Percentiles rank a stretch among this genome's conserved stretches.
phyloP scores from a whole-genome alignment of 768 basidiomycete genomes.

The Trametes meyenii region DNA sequence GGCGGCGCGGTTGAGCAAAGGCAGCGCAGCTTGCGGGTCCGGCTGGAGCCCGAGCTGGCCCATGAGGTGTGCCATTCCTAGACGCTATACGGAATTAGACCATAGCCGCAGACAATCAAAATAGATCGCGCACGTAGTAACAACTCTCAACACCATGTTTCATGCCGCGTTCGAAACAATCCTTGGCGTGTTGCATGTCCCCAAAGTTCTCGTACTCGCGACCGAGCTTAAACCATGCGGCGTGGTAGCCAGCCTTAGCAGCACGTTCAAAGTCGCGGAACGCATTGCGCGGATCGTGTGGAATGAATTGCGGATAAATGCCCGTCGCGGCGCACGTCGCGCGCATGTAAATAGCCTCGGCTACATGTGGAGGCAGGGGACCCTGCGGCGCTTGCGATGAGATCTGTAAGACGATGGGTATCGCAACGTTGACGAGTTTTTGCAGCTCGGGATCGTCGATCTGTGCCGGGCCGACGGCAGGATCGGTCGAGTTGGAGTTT shows the following conservation, averaged over 20 bases:
- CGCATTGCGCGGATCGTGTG: conserved; percentile 72
- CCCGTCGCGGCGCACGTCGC: conserved; percentile 77
- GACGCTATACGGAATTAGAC: conserved; percentile 53
- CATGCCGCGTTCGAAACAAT: conserved; percentile 86
- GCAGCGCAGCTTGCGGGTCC: conserved; percentile 59
- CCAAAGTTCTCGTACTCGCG: conserved; percentile 90
- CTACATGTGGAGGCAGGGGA: conserved; percentile 46
- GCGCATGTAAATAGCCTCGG: conserved; percentile 77
- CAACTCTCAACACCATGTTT: conserved; percentile 76
- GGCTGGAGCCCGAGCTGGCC: conserved; percentile 76
- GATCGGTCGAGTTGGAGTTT: conserved; percentile 39
- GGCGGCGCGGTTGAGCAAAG: conserved; percentile 78
- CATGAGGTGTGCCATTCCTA: conserved; percentile 91
- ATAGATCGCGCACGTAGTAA: conserved; percentile 55
- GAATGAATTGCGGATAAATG: conserved; percentile 63
- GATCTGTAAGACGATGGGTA: conserved; percentile 64
- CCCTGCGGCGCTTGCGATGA: conserved; percentile 41
- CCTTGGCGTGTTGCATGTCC: conserved; percentile 70
- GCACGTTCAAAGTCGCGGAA: conserved; percentile 90
- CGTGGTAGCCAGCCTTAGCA: conserved; percentile 72
- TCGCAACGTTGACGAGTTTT: conserved; percentile 62
- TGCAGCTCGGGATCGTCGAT: conserved; percentile 63
- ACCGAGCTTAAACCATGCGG: conserved; percentile 92
- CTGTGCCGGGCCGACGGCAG: conserved; percentile 45
- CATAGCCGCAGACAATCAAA: conserved; percentile 4